Base-by-base conservation (phyloP, 306 rosid species). In the Nissolia schottii region DNA sequence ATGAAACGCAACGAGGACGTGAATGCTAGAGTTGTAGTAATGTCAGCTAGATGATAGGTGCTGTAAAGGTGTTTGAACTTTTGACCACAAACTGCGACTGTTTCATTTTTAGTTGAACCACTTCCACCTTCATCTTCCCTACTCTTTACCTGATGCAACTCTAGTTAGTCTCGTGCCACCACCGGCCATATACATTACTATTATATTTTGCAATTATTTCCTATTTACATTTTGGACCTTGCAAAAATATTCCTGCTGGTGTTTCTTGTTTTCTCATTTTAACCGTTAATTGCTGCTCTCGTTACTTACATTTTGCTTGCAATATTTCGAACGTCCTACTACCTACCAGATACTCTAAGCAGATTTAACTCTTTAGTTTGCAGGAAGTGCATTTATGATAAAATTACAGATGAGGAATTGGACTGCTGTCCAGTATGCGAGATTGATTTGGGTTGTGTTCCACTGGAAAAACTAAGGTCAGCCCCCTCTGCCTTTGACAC, bases 361-460 rank as follows among this genome's bases (percentile, higher is more conserved):
- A 67, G 51, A 56, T 23, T 70, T 35, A 62, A 23, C n/a, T n/a
- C n/a, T 79, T 50, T 87, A 94, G 98, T 94, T 86, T 94, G 98
- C 96, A 91, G 97, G 89, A 94, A 86, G 80, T 94, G 98, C 82
- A 94, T 94, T 56, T 81, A 83, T 69, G 86, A 83, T 32, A 94
- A 91, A 74, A 75, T 91, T 35, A 73, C 82, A 0, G 98, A 94
- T 1, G 97, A 94, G 71, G 97, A 94, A 61, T 19, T 87, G 24
- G 98, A 94, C 59, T 68, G 79, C 78, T 94, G 98, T 75, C 98
- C 98, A 16, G 79, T 86, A 18, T 94, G 98, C 83, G 70, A 81
- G 56, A 89, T 77, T 28, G 87, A 94, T 78, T 87, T 94, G 29
- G 98, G 98, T 8, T 83, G 90, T 62, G 81, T 69, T 73, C 97